Evolutionary conservation across 768 basidiomycete species (phyloP).

Genomic region (Neoboletus brunneissimus): DNA sequence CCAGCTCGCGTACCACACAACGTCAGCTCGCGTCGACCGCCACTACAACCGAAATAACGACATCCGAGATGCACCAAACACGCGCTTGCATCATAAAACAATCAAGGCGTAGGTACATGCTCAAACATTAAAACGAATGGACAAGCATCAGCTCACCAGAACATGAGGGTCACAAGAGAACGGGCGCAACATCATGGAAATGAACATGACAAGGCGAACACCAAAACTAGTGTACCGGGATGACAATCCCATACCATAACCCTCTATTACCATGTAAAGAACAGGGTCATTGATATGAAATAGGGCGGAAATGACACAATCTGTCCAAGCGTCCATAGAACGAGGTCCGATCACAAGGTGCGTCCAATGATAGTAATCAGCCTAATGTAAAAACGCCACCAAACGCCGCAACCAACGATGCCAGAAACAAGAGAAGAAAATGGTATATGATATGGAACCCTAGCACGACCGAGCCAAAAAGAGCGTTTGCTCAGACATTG

Average conservation of each 20-base stretch:
- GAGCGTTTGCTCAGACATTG: background rate
- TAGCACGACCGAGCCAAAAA: background rate
- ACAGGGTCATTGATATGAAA: constrained; percentile 3
- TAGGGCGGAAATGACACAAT: constrained; percentile 3
- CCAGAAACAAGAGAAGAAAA: constrained; percentile 6
- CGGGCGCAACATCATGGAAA: background rate
- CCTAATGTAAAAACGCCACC: constrained; percentile 17
- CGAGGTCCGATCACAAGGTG: constrained; percentile 19
- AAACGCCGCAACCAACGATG: constrained; percentile 7
- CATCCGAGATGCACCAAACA: background rate
- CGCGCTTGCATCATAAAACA: background rate
- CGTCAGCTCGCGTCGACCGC: background rate
- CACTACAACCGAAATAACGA: background rate
- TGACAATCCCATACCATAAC: background rate
- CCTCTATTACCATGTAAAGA: background rate
- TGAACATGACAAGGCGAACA: background rate
- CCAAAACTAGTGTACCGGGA: background rate
- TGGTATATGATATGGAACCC: constrained; percentile 17
- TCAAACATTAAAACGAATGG: constrained; percentile 5
- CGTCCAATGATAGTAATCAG: constrained; percentile 8
- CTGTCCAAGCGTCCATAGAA: constrained; percentile 20
- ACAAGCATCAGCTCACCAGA: background rate
- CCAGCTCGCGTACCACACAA: background rate
- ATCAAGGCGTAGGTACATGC: background rate
- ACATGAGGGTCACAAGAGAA: background rate